Base-by-base conservation (phyloP, 176 grass and related monocot species). In the Aechmea fasciata region DNA sequence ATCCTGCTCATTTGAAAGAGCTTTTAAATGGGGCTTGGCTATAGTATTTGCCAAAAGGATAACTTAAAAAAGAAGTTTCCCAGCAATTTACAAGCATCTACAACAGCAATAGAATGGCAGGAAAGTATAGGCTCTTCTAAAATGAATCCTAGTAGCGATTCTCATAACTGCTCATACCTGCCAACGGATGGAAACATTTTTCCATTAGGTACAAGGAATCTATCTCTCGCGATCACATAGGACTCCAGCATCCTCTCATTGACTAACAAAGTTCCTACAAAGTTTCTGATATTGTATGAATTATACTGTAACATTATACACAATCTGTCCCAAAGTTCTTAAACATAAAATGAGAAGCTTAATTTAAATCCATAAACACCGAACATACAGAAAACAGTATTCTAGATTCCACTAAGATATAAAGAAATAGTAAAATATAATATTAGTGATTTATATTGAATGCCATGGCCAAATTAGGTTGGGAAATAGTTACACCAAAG, bases 191-290 rank as follows among this genome's bases (percentile, higher is more conserved):
- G 95, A 94, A 99, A 99, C 90, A 99, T 90, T 85, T 90, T 94
- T 71, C 95, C 95, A 86, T 71, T 72, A 19, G 95, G 82, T 52
- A 49, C 54, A 77, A 99, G 95, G 84, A 99, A 94, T 80, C 90
- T 86, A 73, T 99, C 95, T 67, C 95, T 83, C 67, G 95, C 90
- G 82, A 99, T 99, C 71, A 99, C 64, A 71, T 99, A 99, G 13
- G 95, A 88, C 87, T 99, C 95, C 70, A 99, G 73, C 95, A 99
- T 99, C 71, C 95, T 90, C 76, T 99, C 95, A 80, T 99, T 99
- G 59, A 99, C 87, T 79, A 99, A 84, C 69, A 99, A 86, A 4
- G 90, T 99, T 70, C 95, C 95, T 99, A 82, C 54, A 49, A 83
- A 70, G 49, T 75, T 57, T 54, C 50, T 64, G 53, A 75, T 68